Conservation (phyloP, 177 flowering plant genomes). For the Vitis hybrid region DNA sequence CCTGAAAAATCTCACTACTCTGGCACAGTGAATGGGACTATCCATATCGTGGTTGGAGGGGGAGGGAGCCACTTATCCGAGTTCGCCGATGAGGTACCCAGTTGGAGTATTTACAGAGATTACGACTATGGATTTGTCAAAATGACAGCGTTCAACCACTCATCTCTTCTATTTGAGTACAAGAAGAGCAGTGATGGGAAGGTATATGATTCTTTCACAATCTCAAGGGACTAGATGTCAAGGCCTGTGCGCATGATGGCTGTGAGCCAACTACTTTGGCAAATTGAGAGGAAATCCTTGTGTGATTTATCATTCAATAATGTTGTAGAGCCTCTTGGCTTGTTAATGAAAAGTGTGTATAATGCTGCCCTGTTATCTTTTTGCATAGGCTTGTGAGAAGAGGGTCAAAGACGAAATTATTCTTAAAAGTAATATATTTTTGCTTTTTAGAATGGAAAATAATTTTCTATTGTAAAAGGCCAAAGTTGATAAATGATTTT, state of each 20-base stretch:
- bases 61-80: slow-evolving; percentile 71
- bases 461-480: too few species aligned
- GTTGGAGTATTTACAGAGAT: slow-evolving; percentile 76
- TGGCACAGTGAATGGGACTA: slow-evolving; percentile 73
- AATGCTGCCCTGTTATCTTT: too few species aligned
- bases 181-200: slow-evolving; percentile 82
- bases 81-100: slow-evolving; percentile 42
- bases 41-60: slow-evolving; percentile 87
- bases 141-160: slow-evolving; percentile 81
- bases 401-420: too few species aligned
- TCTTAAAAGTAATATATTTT: too few species aligned
- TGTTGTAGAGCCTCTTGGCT: too few species aligned
- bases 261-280: slow-evolving; percentile 14
- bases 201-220: slow-evolving; percentile 85
- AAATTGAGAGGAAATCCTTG: too few species aligned
- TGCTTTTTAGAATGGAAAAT: too few species aligned
- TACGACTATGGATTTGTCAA: slow-evolving; percentile 79
- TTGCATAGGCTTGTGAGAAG: too few species aligned
- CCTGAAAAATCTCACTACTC: slow-evolving; percentile 55
- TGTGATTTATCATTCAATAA: too few species aligned
- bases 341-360: too few species aligned
- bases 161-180: slow-evolving; percentile 82
- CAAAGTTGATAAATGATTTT: too few species aligned
- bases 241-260: slow-evolving; percentile 17
- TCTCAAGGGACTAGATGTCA: slow-evolving; percentile 75